Evolutionary conservation across 441 rosid species (phyloP), one percentile per base, ranked within the genome.

Genomic region (Euphorbia schlechtendalii): DNA sequence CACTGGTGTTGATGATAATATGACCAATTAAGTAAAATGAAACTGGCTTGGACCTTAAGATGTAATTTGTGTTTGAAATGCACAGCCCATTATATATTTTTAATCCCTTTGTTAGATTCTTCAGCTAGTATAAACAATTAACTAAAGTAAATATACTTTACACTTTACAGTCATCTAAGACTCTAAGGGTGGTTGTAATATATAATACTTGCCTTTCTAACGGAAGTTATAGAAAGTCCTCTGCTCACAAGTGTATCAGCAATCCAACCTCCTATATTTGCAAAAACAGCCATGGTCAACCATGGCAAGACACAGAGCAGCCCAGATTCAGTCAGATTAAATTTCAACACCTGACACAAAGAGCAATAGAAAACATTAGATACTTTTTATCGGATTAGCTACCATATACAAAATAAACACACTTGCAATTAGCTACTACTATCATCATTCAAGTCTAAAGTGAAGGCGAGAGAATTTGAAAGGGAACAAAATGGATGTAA

Each of bases 251-350:
- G 96, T 62, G 95, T 87, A 78, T 93, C 99, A 13, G 99, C 99
- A 56, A 93, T 93, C 99, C 99, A 93, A 28, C 99, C 99, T 72
- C 99, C 99, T 64, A 90, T 52, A 76, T 93, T 93, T 59, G 97
- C 97, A 69, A 87, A 88, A 65, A 81, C 56, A 55, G 99, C 99
- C 99, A 90, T 93, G 41, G 97, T 93, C 76, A 93, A 77, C 99
- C 99, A 90, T 56, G 99, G 99, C 80, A 93, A 87, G 75, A 93
- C 99, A 46, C 97, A 90, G 12, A 93, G 70, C 36, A 93, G 88
- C 54, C 99, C 99, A n/a, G 99, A 90, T 81, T 93, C 97, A 32
- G 34, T 32, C 4, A 32, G 34, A 6, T 32, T 32, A 32, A 32
- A 32, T 32, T 32, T 32, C 34, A 32, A 32, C 34, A 32, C 34